Evolutionary conservation across 2,329 filamentous ascomycete genomes (phyloP).

Genomic region (Coniochaeta ligniaria): DNA sequence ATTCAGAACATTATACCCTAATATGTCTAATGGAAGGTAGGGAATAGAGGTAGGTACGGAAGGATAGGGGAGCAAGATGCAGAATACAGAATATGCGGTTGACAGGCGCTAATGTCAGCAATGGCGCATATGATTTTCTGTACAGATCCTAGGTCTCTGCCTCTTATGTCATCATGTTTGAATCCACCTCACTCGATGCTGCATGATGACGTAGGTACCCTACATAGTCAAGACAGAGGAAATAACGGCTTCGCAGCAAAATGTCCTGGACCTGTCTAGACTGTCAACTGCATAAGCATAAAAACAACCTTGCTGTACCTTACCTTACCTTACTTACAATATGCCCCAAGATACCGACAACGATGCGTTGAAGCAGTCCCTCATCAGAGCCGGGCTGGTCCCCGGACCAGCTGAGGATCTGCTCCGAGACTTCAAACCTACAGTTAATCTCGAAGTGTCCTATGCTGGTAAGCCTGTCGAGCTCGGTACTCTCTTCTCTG

Average conservation of each 20-base stretch:
- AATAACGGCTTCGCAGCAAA: background rate
- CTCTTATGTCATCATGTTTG: no score
- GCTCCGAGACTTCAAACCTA: constrained; percentile 35
- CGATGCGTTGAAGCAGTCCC: background rate
- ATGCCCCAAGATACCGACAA: background rate
- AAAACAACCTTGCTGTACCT: no score
- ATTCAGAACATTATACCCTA: constrained; percentile 21
- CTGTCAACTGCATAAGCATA: background rate
- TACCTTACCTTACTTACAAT: background rate
- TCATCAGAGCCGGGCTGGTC: constrained; percentile 29
- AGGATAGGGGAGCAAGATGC: no score
- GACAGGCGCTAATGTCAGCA: no score
- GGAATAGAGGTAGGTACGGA: no score
- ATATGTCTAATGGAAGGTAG: constrained; percentile 23
- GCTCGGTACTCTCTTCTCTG: constrained; percentile 23
- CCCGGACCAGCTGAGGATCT: constrained; percentile 30
- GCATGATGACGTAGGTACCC: no score
- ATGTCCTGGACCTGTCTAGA: background rate
- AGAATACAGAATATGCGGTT: no score
- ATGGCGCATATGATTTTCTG: no score
- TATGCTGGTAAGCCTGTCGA: constrained; percentile 14
- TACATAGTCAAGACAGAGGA: no score
- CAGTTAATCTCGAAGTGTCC: constrained; percentile 28
- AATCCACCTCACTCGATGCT: no score
- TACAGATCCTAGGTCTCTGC: no score